Conservation (phyloP, 768 basidiomycete genomes). For the Chalciporus sphaerocephalus region DNA sequence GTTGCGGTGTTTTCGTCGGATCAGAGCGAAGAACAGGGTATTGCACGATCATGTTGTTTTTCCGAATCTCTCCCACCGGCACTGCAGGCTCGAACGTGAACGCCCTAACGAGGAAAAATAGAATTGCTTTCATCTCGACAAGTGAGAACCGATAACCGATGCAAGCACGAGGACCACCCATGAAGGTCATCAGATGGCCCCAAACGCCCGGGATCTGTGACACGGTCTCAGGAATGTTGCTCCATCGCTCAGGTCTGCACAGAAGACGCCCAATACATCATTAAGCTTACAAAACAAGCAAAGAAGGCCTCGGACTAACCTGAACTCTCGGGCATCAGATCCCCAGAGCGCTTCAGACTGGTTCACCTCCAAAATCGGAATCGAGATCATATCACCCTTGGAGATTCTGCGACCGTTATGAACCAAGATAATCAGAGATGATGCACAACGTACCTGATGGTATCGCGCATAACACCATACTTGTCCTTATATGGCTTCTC, state of each 20-base stretch:
- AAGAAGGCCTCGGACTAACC: conserved; percentile 29
- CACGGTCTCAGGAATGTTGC: conserved; percentile 40
- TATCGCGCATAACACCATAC: conserved; percentile 38
- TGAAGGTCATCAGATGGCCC: conserved; percentile 56
- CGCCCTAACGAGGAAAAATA: conserved; percentile 48
- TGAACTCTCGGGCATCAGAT: conserved; percentile 58
- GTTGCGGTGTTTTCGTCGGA: conserved; percentile 36
- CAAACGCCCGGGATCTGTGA: conserved; percentile 53
- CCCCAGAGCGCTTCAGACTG: conserved; percentile 56
- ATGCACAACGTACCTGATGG: conserved; percentile 32
- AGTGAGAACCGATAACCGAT: conserved; percentile 66
- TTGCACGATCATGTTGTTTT: conserved; percentile 33
- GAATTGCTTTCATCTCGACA: conserved; percentile 44
- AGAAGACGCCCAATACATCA: background rate
- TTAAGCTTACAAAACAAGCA: background rate
- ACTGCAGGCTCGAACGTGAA: conserved; percentile 54
- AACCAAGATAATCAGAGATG: background rate
- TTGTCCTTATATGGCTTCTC: conserved; percentile 41
- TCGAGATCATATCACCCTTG: conserved; percentile 44
- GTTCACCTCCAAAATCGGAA: conserved; percentile 55
- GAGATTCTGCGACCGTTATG: conserved; percentile 26
- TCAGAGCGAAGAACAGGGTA: conserved; percentile 43
- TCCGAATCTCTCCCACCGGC: conserved; percentile 38
- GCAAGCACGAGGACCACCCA: conserved; percentile 61
- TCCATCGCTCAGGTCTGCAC: conserved; percentile 63